A percentile compares a stretch with the other conserved stretches of the same genome.
These are phyloP conservation scores for Penicillium canescens DNA, from an alignment of 495 filamentous ascomycete genomes.

Conservation along the genomic window DNA sequence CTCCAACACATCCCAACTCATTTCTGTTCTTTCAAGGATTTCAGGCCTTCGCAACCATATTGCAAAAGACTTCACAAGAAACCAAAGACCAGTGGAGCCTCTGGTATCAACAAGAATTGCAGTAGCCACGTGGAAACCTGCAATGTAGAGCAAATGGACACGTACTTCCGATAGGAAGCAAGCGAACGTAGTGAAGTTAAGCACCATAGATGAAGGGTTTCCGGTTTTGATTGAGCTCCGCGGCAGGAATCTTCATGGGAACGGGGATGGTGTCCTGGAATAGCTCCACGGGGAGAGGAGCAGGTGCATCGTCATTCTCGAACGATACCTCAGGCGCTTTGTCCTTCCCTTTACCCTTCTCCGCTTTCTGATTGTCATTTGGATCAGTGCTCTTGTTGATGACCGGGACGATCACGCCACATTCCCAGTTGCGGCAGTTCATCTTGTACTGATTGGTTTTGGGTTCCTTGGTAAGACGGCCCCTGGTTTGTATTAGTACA, in stretches of 20 bases:
- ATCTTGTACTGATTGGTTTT: constrained; percentile 65
- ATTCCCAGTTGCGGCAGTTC: constrained; percentile 94
- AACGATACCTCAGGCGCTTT: background rate
- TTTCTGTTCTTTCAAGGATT: too few relatives aligned
- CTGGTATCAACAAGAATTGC: too few relatives aligned
- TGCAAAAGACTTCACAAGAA: too few relatives aligned
- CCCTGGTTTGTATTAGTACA: constrained; percentile 45
- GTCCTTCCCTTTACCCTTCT: background rate
- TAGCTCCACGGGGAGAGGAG: constrained; percentile 15
- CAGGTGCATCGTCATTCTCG: background rate
- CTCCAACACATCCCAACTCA: too few relatives aligned
- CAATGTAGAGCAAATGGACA: too few relatives aligned
- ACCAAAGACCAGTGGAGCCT: too few relatives aligned
- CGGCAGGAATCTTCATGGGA: constrained; percentile 67
- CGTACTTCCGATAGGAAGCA: too few relatives aligned
- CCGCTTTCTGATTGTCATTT: background rate
- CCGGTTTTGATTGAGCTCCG: constrained; percentile 38
- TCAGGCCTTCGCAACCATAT: too few relatives aligned
- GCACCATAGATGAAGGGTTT: constrained; percentile 59
- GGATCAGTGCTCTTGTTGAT: constrained; percentile 9
- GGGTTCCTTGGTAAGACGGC: constrained; percentile 68
- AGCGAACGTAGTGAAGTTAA: background rate
- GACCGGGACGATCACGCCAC: constrained; percentile 73
- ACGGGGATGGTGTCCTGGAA: constrained; percentile 65
- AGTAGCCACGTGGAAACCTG: too few relatives aligned